Base-by-base conservation (phyloP, 129 eudicot species). In the Smallanthus sonchifolius region DNA sequence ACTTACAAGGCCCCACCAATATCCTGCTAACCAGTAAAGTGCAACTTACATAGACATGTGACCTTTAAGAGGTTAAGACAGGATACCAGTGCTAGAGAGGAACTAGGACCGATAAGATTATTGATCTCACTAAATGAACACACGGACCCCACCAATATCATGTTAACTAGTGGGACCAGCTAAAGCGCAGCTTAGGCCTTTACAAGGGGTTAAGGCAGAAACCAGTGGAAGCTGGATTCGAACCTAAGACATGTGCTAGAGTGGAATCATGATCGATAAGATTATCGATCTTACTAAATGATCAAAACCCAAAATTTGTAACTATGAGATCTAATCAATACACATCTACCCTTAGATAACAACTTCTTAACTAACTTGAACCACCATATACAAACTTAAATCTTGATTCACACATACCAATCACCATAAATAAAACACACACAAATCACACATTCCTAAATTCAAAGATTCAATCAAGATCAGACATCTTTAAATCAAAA, bases 311-410 rank as follows among this genome's bases (percentile, higher is more conserved):
- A 19, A 63, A 37, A 60, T 40, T 10, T 67, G 48, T 67, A 16
- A 49, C 72, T 36, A 64, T 19, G 37, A 67, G 61, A 77, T 68
- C 75, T 24, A 54, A 60, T 59, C 24, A 60, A 60, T 43, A 42
- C 7, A 40, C 67, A 76, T 39, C 38, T 37, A 64, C 11, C 39
- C 28, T 63, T 35, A 17, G 14, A 38, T 19, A 56, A 7, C 51
- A 70, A 54, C 65, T 36, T 52, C 15, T 34, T 37, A 16, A 37
- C 17, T 36, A 35, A 69, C 20, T 39, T 39, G 13, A 65, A 43
- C 10, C 39, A 44, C 57, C 59, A 24, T 20, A 11, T 38, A 39
- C 9, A 10, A 56, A 55, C 62, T 19, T 19, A 24, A 56, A 24
- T 20, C 63, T 10, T 20, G 36, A 56, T 56, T 24, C 15, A 20